phyloP scores from a whole-genome alignment of 1,284 basidiomycete genomes.

The Ceratobasidium sp. region DNA sequence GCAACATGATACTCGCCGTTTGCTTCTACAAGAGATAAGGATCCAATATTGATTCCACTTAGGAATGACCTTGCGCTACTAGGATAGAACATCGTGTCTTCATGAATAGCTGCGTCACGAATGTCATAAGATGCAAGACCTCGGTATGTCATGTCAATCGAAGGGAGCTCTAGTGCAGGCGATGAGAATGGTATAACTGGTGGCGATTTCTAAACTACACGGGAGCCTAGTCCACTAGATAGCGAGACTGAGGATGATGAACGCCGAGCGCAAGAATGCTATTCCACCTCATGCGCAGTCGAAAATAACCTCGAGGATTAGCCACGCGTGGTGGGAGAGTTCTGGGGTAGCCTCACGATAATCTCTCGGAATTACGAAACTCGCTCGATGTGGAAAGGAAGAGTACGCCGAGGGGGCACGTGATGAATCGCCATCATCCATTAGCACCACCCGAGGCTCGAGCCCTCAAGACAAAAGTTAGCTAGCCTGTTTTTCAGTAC shows the following conservation, averaged over 20 bases:
- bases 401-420: neutral
- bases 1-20: neutral
- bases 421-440: neutral
- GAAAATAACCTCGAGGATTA: neutral
- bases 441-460: too few species aligned
- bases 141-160: neutral
- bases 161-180: neutral
- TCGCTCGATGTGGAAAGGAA: neutral
- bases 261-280: neutral
- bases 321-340: conserved; percentile 6
- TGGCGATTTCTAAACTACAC: too few species aligned
- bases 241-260: neutral
- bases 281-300: neutral
- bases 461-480: too few species aligned
- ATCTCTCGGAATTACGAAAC: neutral
- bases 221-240: too few species aligned
- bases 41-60: neutral
- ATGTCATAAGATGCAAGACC: neutral
- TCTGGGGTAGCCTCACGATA: neutral
- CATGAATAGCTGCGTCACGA: neutral
- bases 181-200: neutral
- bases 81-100: neutral
- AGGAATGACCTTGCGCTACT: neutral
- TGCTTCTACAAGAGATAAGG: neutral
- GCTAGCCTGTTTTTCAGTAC: too few species aligned